Base-by-base conservation (phyloP, 441 rosid genomes). In the Mallotus japonicus region DNA sequence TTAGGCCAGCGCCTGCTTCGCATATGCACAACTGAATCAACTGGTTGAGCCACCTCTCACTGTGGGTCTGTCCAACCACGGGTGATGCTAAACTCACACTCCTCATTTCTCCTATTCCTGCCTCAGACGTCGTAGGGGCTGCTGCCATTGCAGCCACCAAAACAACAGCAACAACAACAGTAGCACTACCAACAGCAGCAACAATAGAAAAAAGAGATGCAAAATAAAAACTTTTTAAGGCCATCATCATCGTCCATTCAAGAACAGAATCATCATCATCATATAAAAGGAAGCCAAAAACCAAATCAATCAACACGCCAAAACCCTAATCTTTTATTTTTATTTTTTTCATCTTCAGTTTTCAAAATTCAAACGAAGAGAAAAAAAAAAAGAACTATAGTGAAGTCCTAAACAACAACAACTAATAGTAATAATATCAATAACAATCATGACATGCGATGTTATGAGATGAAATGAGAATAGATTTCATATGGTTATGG, bases 261-360 rank as follows among this genome's bases (percentile, higher is more conserved):
- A 24, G 28, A 24, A 24, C 60, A 56, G 60, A 9, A 72, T 53
- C 28, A 62, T 69, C 13, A 44, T 16, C 13, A 44, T 16, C 32
- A 56, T 4, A 51, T 58, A 67, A 34, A 56, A 53, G 32, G 13
- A 60, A 11, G 60, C 32, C 32, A 13, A 51, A 70, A 73, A 16
- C 67, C 58, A 49, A 62, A 57, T 71, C 61, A 76, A 80, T 62
- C 76, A 24, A 65, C 51, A 65, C 55, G 61, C 61, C 53, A 68
- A 69, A 80, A 80, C 83, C 83, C 80, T 77, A 80, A 71, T 70
- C 32, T 28, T 44, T 75, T 44, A 40, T 16, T 56, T n/a, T 56
- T 56, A 24, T 5, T 6, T 10, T 49, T 9, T 49, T 49, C 13
- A 9, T 12, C 32, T 28, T 28, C 32, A 1, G 32, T 28, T 28